phyloP scores from a whole-genome alignment of 495 filamentous ascomycete species.

The Neurospora sp. region DNA sequence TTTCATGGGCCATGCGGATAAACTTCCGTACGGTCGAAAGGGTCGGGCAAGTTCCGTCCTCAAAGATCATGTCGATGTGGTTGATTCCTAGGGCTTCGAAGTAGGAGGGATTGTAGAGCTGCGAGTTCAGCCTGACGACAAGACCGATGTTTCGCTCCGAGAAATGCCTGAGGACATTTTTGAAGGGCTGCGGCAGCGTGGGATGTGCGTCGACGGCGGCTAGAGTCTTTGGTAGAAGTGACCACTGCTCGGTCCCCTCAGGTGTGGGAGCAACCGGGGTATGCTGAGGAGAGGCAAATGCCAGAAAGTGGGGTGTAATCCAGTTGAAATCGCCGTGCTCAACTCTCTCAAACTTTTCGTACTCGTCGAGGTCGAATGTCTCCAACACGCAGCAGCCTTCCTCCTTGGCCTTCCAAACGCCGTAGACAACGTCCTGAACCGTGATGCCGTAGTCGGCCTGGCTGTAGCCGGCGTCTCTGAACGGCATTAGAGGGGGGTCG shows the following conservation, averaged over 20 bases:
- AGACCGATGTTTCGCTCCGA: slow-evolving; percentile 75
- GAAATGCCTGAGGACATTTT: slow-evolving; percentile 90
- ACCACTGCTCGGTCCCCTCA: slow-evolving; percentile 58
- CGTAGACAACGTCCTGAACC: slow-evolving; percentile 95
- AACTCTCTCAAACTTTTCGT: slow-evolving; percentile 89
- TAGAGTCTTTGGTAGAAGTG: slow-evolving; percentile 57
- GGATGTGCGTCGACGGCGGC: slow-evolving; percentile 52
- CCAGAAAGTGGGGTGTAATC: slow-evolving; percentile 89
- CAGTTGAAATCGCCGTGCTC: slow-evolving; percentile 99
- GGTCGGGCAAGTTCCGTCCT: slow-evolving; percentile 92
- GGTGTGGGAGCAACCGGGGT: slow-evolving; percentile 60
- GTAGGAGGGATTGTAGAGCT: slow-evolving; percentile 88
- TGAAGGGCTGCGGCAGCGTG: slow-evolving; percentile 70
- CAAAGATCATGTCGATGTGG: slow-evolving; percentile 98
- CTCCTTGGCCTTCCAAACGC: slow-evolving; percentile 97
- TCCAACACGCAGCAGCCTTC: slow-evolving; percentile 77
- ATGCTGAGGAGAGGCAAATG: slow-evolving; percentile 90
- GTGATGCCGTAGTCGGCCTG: slow-evolving; percentile 93
- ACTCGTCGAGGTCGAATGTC: slow-evolving; percentile 91
- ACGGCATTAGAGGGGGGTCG: slow-evolving; percentile 95
- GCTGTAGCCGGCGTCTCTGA: slow-evolving; percentile 95
- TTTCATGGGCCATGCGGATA: slow-evolving; percentile 88
- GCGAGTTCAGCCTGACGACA: slow-evolving; percentile 89
- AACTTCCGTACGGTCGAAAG: slow-evolving; percentile 79
- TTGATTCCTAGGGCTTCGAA: slow-evolving; percentile 91